Percentiles rank a stretch among this genome's conserved stretches.
These are phyloP conservation scores for Candida sp. DNA, from an alignment of 1,139 yeast species.

Conservation along the genomic window DNA sequence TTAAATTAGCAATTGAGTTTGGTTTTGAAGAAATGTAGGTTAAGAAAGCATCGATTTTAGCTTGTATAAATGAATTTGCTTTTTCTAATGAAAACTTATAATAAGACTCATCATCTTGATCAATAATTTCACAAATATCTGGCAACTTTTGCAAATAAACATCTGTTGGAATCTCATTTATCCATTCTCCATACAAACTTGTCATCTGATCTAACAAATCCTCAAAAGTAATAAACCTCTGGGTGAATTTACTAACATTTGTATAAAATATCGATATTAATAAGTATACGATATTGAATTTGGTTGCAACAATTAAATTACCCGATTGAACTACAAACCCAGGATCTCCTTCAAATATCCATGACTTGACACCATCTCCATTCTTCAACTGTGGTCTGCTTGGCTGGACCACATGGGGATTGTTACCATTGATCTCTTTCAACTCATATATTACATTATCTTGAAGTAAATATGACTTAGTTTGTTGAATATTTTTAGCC, in stretches of 20 bases:
- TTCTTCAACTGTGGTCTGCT: slow-evolving; percentile 11
- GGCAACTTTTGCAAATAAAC: slow-evolving; percentile 21
- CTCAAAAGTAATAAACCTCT: slow-evolving; percentile 42
- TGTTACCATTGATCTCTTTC: slow-evolving; percentile 25
- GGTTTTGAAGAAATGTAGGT: slow-evolving; percentile 15
- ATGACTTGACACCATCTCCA: slow-evolving; percentile 33
- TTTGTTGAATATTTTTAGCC: slow-evolving; percentile 11
- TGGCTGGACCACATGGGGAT: slow-evolving; percentile 13
- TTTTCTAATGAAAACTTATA: slow-evolving; percentile 39
- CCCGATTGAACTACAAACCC: slow-evolving; percentile 34
- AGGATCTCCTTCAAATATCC: slow-evolving; percentile 26
- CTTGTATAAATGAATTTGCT: slow-evolving; percentile 26
- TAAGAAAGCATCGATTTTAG: slow-evolving; percentile 25
- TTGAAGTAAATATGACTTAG: slow-evolving; percentile 19
- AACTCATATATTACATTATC: slow-evolving; percentile 25
- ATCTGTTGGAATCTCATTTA: slow-evolving; percentile 19
- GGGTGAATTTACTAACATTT: slow-evolving; percentile 18
- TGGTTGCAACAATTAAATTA: slow-evolving; percentile 37
- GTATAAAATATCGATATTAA: slow-evolving; percentile 35
- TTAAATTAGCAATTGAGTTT: slow-evolving; percentile 8
- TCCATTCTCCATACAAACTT: slow-evolving; percentile 18
- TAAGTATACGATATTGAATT: slow-evolving; percentile 39
- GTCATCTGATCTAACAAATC: slow-evolving; percentile 45
- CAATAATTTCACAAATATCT: slow-evolving; percentile 40
- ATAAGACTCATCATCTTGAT: slow-evolving; percentile 47